Conservation (phyloP, 495 filamentous ascomycete species). For the Platismatia glauca region DNA sequence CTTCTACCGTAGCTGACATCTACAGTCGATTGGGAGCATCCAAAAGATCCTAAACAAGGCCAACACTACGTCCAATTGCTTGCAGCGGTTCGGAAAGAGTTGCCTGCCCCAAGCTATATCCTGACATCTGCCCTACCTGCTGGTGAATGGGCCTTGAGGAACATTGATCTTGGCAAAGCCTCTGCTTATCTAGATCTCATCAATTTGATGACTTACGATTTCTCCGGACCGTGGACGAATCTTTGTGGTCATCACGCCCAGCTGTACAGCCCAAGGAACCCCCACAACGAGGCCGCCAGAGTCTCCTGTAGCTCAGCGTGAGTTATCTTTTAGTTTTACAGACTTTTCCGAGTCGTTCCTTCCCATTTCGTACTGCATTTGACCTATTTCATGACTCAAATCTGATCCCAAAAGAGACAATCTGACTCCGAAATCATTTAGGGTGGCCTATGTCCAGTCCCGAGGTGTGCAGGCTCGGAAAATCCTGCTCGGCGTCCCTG, state of each 20-base stretch:
- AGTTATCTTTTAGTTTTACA: too few relatives aligned
- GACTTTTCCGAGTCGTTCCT: too few relatives aligned
- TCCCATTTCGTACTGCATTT: too few relatives aligned
- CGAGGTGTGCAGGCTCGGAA: conserved; percentile 64
- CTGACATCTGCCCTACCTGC: conserved; percentile 80
- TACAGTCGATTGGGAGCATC: conserved; percentile 88
- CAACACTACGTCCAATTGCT: conserved; percentile 65
- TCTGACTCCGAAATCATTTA: too few relatives aligned
- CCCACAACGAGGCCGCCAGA: conserved; percentile 38
- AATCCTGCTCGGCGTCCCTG: conserved; percentile 71
- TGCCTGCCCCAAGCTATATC: conserved; percentile 67
- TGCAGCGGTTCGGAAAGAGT: conserved; percentile 53
- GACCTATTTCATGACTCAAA: too few relatives aligned
- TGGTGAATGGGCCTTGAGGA: conserved; percentile 58
- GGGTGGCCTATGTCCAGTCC: conserved; percentile 55
- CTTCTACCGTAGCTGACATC: conserved; percentile 5
- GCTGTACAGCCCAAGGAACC: conserved; percentile 52
- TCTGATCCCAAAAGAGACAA: too few relatives aligned
- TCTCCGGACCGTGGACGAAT: conserved; percentile 67
- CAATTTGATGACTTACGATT: conserved; percentile 84
- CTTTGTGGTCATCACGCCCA: conserved; percentile 72
- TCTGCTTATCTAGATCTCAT: conserved; percentile 64
- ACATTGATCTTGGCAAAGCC: conserved; percentile 63
- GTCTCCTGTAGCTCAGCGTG: conserved; percentile 56
- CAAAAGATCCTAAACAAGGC: conserved; percentile 58